Percentiles rank a stretch among this genome's conserved stretches.
Conservation (phyloP, 2,329 filamentous ascomycete genomes). For the Neofusicoccum sp. region DNA sequence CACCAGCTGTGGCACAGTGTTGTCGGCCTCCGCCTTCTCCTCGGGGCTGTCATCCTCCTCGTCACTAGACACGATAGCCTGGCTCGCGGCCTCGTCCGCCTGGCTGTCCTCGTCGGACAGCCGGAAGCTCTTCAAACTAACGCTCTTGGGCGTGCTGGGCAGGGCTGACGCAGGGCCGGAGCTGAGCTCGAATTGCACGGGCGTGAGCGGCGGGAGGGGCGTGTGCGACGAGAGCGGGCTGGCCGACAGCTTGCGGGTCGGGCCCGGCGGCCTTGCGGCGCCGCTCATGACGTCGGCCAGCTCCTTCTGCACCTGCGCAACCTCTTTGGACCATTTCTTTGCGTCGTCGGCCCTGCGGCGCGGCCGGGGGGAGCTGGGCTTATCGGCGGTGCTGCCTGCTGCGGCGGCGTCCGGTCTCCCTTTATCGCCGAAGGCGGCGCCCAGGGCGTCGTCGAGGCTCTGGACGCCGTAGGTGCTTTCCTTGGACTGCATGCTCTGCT, state of each 20-base stretch:
- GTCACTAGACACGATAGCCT: constrained; percentile 54
- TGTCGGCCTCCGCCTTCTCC: constrained; percentile 38
- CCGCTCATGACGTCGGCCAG: not conserved
- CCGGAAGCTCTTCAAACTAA: constrained; percentile 57
- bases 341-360: not conserved
- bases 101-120: constrained; percentile 58
- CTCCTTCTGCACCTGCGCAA: constrained; percentile 19
- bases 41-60: constrained; percentile 53
- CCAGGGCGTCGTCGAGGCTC: constrained; percentile 55
- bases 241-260: not conserved
- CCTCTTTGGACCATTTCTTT: constrained; percentile 17
- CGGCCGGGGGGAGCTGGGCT: not conserved
- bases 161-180: constrained; percentile 51
- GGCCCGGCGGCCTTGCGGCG: not conserved
- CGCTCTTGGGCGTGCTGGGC: constrained; percentile 60
- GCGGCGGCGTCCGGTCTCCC: constrained; percentile 23
- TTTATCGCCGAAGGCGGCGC: constrained; percentile 33
- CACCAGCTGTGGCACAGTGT: constrained; percentile 71
- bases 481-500: constrained; percentile 31
- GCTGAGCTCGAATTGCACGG: constrained; percentile 33
- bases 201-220: constrained; percentile 27
- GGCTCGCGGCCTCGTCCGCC: constrained; percentile 55
- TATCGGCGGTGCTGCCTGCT: constrained; percentile 19
- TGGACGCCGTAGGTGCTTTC: constrained; percentile 57
- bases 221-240: constrained; percentile 8